A percentile compares a stretch with the other conserved stretches of the same genome.
phyloP scores from a whole-genome alignment of 2,329 filamentous ascomycete genomes.

The Colletotrichum sp. region DNA sequence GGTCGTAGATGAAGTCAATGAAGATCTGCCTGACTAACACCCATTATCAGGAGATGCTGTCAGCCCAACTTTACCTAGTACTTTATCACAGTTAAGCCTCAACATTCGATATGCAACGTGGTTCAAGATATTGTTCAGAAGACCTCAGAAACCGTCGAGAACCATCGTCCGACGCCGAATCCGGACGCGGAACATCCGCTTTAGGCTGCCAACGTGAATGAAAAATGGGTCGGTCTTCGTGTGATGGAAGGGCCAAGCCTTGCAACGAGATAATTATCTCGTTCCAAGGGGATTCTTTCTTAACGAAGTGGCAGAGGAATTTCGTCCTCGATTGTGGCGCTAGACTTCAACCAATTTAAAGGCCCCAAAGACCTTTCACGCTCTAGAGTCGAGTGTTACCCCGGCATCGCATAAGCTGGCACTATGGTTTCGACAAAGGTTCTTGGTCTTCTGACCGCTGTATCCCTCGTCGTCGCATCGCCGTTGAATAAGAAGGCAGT shows the following conservation, averaged over 20 bases:
- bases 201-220: fast-evolving
- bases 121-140: neutral
- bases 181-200: neutral
- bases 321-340: neutral
- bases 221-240: neutral
- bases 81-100: neutral
- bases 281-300: neutral
- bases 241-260: neutral
- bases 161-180: neutral
- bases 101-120: neutral
- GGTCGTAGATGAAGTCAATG: neutral
- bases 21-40: neutral
- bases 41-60: neutral
- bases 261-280: neutral
- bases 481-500: constrained; percentile 1
- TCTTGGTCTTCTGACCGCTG: neutral
- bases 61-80: neutral
- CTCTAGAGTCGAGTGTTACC: neutral
- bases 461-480: neutral
- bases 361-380: fast-evolving
- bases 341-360: neutral
- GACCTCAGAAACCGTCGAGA: neutral
- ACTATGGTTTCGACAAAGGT: neutral
- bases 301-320: too few relatives aligned
- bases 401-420: neutral